Conservation (phyloP, 2,329 filamentous ascomycete genomes). For the Fusarium sambucinum region DNA sequence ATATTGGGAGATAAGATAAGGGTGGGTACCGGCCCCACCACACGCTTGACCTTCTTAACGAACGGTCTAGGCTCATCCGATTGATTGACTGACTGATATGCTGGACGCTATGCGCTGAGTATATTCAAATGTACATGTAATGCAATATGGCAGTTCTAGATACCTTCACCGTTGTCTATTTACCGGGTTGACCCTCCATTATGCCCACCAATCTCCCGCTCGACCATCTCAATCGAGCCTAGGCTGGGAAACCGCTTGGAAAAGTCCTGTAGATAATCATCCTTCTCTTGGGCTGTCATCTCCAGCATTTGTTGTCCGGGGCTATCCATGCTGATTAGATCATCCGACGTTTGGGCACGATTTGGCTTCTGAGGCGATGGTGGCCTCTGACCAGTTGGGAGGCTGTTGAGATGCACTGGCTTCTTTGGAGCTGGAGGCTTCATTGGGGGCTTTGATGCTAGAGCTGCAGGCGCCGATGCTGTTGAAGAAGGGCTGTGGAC, state of each 20-base stretch:
- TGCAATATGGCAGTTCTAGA: slow-evolving; percentile 28
- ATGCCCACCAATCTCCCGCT: slow-evolving; percentile 66
- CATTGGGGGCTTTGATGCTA: slow-evolving; percentile 46
- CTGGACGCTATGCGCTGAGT: slow-evolving; percentile 40
- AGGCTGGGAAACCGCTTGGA: slow-evolving; percentile 89
- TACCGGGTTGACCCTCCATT: slow-evolving; percentile 49
- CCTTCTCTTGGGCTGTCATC: slow-evolving; percentile 69
- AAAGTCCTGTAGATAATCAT: slow-evolving; percentile 78
- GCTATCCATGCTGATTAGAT: slow-evolving; percentile 60
- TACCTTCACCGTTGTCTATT: slow-evolving; percentile 23
- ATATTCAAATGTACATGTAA: slow-evolving; percentile 45
- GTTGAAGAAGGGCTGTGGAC: slow-evolving; percentile 35
- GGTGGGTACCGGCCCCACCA: slow-evolving; percentile 35
- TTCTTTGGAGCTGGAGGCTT: slow-evolving; percentile 71
- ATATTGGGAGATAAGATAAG: slow-evolving; percentile 53
- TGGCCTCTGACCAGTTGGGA: slow-evolving; percentile 59
- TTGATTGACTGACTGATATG: slow-evolving; percentile 15
- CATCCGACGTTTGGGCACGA: slow-evolving; percentile 50
- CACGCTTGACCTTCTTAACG: slow-evolving; percentile 2
- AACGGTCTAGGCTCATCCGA: background rate
- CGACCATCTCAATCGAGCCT: slow-evolving; percentile 88
- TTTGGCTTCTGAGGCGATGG: slow-evolving; percentile 61
- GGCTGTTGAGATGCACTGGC: slow-evolving; percentile 70
- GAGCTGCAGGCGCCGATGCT: slow-evolving; percentile 42
- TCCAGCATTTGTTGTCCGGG: slow-evolving; percentile 64